Evolutionary conservation across 345 rosid species (phyloP).

Genomic region (Lenwebbia sp.): DNA sequence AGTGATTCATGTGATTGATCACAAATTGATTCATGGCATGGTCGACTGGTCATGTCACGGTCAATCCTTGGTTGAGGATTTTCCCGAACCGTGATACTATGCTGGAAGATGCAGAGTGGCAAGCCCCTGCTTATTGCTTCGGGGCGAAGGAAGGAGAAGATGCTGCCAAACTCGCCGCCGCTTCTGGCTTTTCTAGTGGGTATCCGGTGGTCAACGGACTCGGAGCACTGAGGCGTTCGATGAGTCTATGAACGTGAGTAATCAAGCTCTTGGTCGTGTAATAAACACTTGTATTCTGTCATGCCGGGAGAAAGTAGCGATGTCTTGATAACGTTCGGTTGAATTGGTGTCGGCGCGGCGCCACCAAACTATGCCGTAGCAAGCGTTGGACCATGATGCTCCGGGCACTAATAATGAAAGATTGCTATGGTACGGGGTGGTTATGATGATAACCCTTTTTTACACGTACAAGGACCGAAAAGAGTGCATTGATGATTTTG

Average conservation of each 20-base stretch:
- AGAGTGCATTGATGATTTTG: too few relatives aligned
- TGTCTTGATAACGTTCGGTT: accelerated
- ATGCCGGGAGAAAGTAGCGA: accelerated
- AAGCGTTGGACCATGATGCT: neutral
- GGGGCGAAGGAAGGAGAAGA: neutral
- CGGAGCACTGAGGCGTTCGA: neutral
- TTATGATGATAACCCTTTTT: too few relatives aligned
- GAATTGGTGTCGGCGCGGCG: accelerated
- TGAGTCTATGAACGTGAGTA: neutral
- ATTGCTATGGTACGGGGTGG: neutral
- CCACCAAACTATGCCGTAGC: neutral
- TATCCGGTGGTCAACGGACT: neutral
- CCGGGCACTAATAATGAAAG: neutral
- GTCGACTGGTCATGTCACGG: too few relatives aligned
- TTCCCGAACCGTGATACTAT: too few relatives aligned
- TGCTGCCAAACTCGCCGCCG: neutral
- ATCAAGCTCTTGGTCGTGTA: neutral
- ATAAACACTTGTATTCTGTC: neutral
- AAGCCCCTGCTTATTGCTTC: slow-evolving; percentile 41
- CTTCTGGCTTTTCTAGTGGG: neutral
- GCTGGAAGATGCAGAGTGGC: slow-evolving; percentile 36
- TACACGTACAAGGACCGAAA: too few relatives aligned
- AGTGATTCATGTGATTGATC: too few relatives aligned
- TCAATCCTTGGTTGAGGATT: too few relatives aligned
- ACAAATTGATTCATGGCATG: too few relatives aligned